Conservation (phyloP, 2,329 filamentous ascomycete genomes). For the Sporothrix brunneoviolacea region DNA sequence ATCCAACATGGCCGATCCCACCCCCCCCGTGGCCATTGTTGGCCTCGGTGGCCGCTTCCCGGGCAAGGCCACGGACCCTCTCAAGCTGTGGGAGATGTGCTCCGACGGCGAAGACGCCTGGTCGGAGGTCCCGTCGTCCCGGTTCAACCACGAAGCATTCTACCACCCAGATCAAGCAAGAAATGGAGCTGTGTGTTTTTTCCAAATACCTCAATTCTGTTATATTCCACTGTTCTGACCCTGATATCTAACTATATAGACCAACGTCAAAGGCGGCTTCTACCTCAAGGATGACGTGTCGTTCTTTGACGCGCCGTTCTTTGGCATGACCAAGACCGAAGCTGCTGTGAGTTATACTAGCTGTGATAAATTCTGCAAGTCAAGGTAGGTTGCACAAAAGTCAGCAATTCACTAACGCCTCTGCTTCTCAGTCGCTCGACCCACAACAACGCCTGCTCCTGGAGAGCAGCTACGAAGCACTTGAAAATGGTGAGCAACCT, state of each 20-base stretch:
- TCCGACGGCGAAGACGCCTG: conserved; percentile 14
- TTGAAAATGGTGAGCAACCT: conserved; percentile 20
- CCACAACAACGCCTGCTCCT: conserved; percentile 20
- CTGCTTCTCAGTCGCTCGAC: conserved; percentile 12
- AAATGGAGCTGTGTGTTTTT: conserved; percentile 18
- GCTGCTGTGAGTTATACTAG: conserved; percentile 23
- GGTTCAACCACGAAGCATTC: conserved; percentile 30
- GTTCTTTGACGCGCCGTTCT: conserved; percentile 25
- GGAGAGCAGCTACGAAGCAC: conserved; percentile 22
- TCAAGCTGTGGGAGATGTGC: conserved; percentile 28
- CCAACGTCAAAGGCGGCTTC: conserved; percentile 28
- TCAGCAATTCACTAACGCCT: too few species aligned
- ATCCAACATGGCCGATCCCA: conserved; percentile 8
- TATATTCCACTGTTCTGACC: too few species aligned
- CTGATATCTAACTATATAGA: conserved; percentile 17
- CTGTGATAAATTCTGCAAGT: too few species aligned
- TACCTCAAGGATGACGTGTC: conserved; percentile 22
- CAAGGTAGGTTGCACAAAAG: too few species aligned
- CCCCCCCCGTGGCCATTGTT: conserved; percentile 31
- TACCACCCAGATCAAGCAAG: conserved; percentile 21
- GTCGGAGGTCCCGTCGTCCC: conserved; percentile 22
- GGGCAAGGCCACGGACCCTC: conserved; percentile 26
- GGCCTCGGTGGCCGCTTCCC: conserved; percentile 33
- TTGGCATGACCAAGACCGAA: conserved; percentile 24
- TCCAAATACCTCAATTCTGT: not conserved